Conservation (phyloP, 345 rosid species). For the Dimocarpus longan region DNA sequence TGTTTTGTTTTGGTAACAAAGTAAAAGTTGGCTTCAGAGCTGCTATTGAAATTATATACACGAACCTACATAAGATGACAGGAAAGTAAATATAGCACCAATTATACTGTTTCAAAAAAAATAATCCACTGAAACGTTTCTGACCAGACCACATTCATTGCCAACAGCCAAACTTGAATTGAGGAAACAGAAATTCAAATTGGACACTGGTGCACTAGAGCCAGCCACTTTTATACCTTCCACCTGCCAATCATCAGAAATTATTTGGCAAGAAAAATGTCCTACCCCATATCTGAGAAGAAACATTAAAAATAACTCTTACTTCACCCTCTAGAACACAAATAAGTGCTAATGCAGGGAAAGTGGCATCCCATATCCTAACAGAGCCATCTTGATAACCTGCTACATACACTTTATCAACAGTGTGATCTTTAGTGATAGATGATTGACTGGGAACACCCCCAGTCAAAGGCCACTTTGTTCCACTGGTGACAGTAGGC, state of each 20-base stretch:
- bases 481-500: conserved; percentile 25
- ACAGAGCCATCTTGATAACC: conserved; percentile 74
- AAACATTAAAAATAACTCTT: conserved; percentile 9
- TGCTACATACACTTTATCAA: conserved; percentile 54
- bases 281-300: not conserved
- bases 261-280: conserved; percentile 18
- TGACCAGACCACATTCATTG: conserved; percentile 61
- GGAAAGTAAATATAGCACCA: conserved; percentile 13
- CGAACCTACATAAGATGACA: conserved; percentile 45
- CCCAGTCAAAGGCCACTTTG: conserved; percentile 67
- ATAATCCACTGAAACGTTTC: conserved; percentile 25
- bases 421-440: conserved; percentile 30
- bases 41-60: conserved; percentile 45
- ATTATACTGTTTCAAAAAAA: not conserved
- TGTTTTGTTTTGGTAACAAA: conserved; percentile 41
- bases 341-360: conserved; percentile 42
- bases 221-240: conserved; percentile 44
- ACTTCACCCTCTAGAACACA: conserved; percentile 52
- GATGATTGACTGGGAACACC: conserved; percentile 54
- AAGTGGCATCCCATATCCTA: conserved; percentile 62
- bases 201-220: conserved; percentile 48
- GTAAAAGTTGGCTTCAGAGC: conserved; percentile 35
- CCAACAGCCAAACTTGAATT: conserved; percentile 68
- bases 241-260: conserved; percentile 36
- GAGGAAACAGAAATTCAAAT: conserved; percentile 49